A percentile compares a stretch with the other conserved stretches of the same genome.
Evolutionary conservation across 1,284 basidiomycete species (phyloP).

Genomic region (Ceratorhiza oryzae-sativae): DNA sequence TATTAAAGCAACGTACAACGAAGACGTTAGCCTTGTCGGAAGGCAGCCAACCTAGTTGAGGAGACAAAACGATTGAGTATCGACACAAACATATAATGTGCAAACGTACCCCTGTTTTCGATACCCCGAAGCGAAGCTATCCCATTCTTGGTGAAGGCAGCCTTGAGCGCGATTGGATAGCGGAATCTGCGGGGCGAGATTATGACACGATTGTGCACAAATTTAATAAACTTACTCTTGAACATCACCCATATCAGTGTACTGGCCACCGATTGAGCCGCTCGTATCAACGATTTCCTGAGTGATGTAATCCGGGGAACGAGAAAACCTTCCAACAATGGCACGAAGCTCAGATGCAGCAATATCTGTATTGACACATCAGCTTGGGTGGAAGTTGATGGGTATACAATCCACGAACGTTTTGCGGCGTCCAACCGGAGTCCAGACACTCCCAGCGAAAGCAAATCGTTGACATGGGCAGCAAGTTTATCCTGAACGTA

Average conservation of each 20-base stretch:
- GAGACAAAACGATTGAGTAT: neutral
- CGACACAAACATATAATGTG: neutral
- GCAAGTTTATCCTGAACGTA: slow-evolving; percentile 52
- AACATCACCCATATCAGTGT: slow-evolving; percentile 59
- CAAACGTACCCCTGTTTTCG: slow-evolving; percentile 58
- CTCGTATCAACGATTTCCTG: slow-evolving; percentile 13
- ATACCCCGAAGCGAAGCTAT: slow-evolving; percentile 63
- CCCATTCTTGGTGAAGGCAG: slow-evolving; percentile 60
- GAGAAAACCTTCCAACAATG: slow-evolving; percentile 62
- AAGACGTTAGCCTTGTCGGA: slow-evolving; percentile 67
- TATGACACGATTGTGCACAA: neutral
- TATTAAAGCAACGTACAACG: slow-evolving; percentile 50
- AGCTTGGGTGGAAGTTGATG: neutral
- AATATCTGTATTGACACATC: neutral
- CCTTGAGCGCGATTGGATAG: slow-evolving; percentile 61
- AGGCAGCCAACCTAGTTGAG: slow-evolving; percentile 61
- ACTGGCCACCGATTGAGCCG: slow-evolving; percentile 19
- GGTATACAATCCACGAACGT: slow-evolving; percentile 50
- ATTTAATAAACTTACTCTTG: slow-evolving; percentile 60
- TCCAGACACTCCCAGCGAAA: slow-evolving; percentile 43
- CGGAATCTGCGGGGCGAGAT: slow-evolving; percentile 58
- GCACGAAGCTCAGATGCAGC: slow-evolving; percentile 53
- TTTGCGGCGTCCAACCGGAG: slow-evolving; percentile 63
- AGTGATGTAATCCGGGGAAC: slow-evolving; percentile 50
- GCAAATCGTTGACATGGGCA: slow-evolving; percentile 37